Conservation (phyloP, 2,329 filamentous ascomycete species). For the Pseudogymnoascus sp. region DNA sequence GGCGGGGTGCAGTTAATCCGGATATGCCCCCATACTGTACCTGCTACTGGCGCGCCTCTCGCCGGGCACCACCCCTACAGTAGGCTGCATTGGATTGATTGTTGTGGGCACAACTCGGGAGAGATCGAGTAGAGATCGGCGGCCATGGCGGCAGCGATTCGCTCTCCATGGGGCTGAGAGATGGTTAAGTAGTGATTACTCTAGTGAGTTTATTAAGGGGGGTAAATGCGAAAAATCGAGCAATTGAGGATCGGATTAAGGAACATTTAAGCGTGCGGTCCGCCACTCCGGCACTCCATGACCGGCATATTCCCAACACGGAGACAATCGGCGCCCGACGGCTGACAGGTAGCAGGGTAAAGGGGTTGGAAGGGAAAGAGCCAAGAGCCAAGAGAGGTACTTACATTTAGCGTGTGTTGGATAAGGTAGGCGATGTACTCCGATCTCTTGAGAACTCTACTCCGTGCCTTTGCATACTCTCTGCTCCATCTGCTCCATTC, state of each 20-base stretch:
- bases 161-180: neutral
- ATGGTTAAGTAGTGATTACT: neutral
- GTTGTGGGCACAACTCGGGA: neutral
- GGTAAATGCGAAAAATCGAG: neutral
- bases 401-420: neutral
- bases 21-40: neutral
- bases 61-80: neutral
- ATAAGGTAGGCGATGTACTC: neutral
- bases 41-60: neutral
- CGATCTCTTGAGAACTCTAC: neutral
- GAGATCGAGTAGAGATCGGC: neutral
- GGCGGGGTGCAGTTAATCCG: conserved; percentile 4
- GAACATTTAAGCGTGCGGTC: conserved; percentile 6
- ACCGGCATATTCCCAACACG: neutral
- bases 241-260: neutral
- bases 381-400: neutral
- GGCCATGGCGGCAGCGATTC: conserved; percentile 1
- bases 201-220: neutral
- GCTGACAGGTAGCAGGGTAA: neutral
- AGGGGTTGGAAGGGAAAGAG: neutral
- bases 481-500: neutral
- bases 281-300: conserved; percentile 5
- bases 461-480: neutral
- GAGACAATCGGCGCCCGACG: neutral
- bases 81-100: neutral